phyloP scores from a whole-genome alignment of 441 rosid species.

The Adansonia grandidieri region DNA sequence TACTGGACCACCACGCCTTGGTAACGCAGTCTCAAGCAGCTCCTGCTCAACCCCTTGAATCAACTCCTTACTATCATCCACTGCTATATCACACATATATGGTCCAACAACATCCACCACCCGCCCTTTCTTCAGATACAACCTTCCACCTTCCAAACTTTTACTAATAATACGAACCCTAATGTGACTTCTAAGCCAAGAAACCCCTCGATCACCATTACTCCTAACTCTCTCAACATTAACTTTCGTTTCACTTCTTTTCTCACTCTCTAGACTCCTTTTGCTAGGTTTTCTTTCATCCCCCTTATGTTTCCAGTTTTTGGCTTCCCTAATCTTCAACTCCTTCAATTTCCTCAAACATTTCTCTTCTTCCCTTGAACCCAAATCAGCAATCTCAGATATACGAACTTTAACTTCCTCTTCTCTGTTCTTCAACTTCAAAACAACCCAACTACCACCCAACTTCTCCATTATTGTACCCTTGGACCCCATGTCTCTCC shows the following conservation, averaged over 20 bases:
- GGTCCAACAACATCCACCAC: constrained; percentile 79
- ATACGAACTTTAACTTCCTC: constrained; percentile 51
- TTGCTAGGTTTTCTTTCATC: constrained; percentile 31
- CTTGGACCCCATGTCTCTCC: constrained; percentile 58
- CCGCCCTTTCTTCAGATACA: constrained; percentile 74
- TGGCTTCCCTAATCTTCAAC: constrained; percentile 32
- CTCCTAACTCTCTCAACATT: constrained; percentile 24
- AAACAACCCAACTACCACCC: constrained; percentile 38
- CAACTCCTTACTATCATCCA: constrained; percentile 74
- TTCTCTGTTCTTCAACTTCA: constrained; percentile 46
- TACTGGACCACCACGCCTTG: constrained; percentile 65
- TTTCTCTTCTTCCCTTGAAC: constrained; percentile 69
- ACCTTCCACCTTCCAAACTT: constrained; percentile 65
- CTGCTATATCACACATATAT: constrained; percentile 56
- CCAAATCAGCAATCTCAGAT: constrained; percentile 63
- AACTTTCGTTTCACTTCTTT: constrained; percentile 25
- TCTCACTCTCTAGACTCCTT: constrained; percentile 38
- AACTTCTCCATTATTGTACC: constrained; percentile 51
- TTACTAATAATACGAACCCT: constrained; percentile 71
- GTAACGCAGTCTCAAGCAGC: constrained; percentile 77
- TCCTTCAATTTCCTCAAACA: constrained; percentile 58
- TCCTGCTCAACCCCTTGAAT: constrained; percentile 75
- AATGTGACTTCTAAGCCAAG: constrained; percentile 78
- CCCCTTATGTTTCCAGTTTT: constrained; percentile 21
- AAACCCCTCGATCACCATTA: constrained; percentile 30